Evolutionary conservation across 371 early-diverging fungal species (phyloP).

Genomic region (Mortierella sp.): DNA sequence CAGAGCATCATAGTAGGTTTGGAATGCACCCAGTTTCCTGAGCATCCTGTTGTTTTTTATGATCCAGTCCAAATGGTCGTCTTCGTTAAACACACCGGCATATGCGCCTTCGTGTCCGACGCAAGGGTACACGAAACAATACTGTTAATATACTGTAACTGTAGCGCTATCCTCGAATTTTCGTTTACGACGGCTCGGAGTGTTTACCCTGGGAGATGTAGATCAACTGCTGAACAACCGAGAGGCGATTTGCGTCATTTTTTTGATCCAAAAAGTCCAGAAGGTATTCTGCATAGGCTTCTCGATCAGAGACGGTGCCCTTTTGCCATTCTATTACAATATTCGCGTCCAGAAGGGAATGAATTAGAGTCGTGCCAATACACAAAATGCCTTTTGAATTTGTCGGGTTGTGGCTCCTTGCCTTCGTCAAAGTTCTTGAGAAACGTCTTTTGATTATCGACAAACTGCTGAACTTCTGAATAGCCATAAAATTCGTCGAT

Average conservation of each 20-base stretch:
- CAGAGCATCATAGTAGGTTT: constrained; percentile 47
- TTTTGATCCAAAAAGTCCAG: constrained; percentile 69
- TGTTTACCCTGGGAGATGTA: constrained; percentile 73
- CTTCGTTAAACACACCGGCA: constrained; percentile 36
- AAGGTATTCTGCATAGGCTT: constrained; percentile 57
- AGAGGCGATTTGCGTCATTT: constrained; percentile 56
- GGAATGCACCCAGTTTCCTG: constrained; percentile 36
- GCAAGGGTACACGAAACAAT: background rate
- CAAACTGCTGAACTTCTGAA: constrained; percentile 64
- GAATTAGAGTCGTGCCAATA: background rate
- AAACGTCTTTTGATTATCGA: constrained; percentile 58
- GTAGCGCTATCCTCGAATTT: too few species aligned
- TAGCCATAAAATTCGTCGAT: constrained; percentile 82
- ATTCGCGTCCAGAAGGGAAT: too few species aligned
- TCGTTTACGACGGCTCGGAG: background rate
- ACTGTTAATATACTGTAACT: too few species aligned
- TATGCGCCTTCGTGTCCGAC: constrained; percentile 23
- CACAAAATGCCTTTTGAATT: background rate
- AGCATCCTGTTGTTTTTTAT: constrained; percentile 59
- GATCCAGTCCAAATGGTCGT: constrained; percentile 62
- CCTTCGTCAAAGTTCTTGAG: constrained; percentile 59
- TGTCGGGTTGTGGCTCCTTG: constrained; percentile 10
- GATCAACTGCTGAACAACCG: constrained; percentile 61
- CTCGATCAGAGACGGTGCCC: constrained; percentile 39
- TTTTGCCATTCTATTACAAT: constrained; percentile 49